A percentile compares a stretch with the other conserved stretches of the same genome.
These are phyloP conservation scores for Tylopilus balloui DNA, from an alignment of 768 basidiomycete species.

Conservation along the genomic window DNA sequence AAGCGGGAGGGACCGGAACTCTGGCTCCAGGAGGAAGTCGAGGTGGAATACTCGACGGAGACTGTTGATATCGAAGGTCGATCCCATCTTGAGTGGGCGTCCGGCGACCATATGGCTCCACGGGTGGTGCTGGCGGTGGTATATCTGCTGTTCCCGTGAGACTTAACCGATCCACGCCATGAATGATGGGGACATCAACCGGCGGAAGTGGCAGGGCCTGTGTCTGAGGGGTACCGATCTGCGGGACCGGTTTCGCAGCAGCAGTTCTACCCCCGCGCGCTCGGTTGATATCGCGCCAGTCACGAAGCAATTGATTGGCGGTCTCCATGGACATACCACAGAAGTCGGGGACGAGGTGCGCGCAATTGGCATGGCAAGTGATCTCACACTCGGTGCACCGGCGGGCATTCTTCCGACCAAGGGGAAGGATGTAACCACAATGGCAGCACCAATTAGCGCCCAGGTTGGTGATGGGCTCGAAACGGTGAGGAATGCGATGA, in stretches of 20 bases:
- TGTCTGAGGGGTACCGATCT: constrained; percentile 30
- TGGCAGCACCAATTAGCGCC: constrained; percentile 99
- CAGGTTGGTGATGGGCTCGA: constrained; percentile 94
- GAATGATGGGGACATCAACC: constrained; percentile 29
- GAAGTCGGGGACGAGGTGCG: constrained; percentile 97
- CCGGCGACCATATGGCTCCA: constrained; percentile 23
- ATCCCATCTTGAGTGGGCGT: constrained; percentile 35
- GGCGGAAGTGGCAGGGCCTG: constrained; percentile 32
- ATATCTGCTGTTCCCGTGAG: constrained; percentile 39
- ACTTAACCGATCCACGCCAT: constrained; percentile 45
- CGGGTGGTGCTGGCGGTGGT: constrained; percentile 18
- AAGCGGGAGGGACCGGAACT: constrained; percentile 33
- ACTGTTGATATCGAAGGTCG: constrained; percentile 39
- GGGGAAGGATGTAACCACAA: constrained; percentile 96
- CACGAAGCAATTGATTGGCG: constrained; percentile 86
- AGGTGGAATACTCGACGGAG: constrained; percentile 30
- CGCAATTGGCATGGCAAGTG: constrained; percentile 96
- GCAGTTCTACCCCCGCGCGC: constrained; percentile 46
- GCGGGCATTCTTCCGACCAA: constrained; percentile 94
- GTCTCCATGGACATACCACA: constrained; percentile 99
- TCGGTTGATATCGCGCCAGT: constrained; percentile 88
- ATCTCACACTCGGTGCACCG: constrained; percentile 95
- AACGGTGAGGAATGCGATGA: constrained; percentile 97
- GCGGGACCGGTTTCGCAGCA: constrained; percentile 34
- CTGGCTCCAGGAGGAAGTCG: constrained; percentile 38